Evolutionary conservation across 75 land plant genomes (phyloP).

Genomic region (Cunninghamia lanceolata): DNA sequence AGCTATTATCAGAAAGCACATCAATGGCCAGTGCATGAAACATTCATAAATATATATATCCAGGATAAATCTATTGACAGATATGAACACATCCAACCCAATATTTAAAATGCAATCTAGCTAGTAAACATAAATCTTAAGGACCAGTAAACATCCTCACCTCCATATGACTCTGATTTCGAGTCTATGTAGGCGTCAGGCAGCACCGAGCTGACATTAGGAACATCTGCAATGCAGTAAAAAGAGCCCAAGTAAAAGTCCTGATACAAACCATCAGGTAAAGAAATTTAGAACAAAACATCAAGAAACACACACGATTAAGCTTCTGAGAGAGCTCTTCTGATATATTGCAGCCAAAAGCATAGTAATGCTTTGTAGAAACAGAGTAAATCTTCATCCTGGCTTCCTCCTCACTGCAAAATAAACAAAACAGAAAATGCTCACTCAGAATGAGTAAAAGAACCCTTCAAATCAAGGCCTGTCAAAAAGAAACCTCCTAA

Average conservation of each 20-base stretch:
- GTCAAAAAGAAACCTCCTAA: neutral
- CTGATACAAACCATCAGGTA: neutral
- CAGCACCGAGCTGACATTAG: constrained; percentile 7
- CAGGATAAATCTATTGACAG: too few species aligned
- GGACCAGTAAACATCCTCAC: neutral
- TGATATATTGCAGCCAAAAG: constrained; percentile 10
- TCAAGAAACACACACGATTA: neutral
- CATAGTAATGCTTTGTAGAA: constrained; percentile 13
- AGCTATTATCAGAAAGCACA: too few species aligned
- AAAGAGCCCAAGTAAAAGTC: neutral
- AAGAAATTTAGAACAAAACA: neutral
- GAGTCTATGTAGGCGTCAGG: constrained; percentile 2
- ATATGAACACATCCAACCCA: too few species aligned
- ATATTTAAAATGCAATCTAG: too few species aligned
- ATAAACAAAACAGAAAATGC: neutral
- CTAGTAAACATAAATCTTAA: neutral
- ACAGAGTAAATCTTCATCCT: constrained; percentile 13
- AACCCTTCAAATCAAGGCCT: too few species aligned
- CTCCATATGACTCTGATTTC: too few species aligned
- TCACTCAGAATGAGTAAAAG: too few species aligned
- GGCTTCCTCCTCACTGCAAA: constrained; percentile 13
- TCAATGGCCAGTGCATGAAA: too few species aligned
- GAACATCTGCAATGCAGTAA: constrained; percentile 1
- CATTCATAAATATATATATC: too few species aligned
- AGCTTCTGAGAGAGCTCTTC: constrained; percentile 6